Percentiles rank a stretch among this genome's conserved stretches.
Conservation (phyloP, 495 filamentous ascomycete species). For the Penicillium egyptiacum region DNA sequence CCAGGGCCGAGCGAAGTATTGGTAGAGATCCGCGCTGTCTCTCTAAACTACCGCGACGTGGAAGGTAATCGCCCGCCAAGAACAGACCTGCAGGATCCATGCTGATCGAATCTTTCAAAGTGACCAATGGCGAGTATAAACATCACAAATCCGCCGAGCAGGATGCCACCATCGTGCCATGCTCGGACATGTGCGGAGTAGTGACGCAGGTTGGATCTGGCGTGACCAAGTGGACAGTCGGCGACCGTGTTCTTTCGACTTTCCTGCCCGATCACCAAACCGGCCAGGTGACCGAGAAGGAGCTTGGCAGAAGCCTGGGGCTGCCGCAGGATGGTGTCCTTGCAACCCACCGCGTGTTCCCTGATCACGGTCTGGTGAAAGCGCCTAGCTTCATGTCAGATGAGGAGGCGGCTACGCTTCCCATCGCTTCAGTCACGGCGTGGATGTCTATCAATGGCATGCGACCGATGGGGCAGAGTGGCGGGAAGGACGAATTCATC, state of each 20-base stretch:
- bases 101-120: slow-evolving; percentile 23
- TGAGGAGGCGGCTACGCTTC: slow-evolving; percentile 63
- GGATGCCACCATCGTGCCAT: slow-evolving; percentile 58
- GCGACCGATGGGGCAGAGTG: slow-evolving; percentile 52
- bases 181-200: slow-evolving; percentile 73
- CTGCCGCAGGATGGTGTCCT: slow-evolving; percentile 67
- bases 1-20: slow-evolving; percentile 53
- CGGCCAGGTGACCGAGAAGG: slow-evolving; percentile 54
- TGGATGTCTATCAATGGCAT: slow-evolving; percentile 83
- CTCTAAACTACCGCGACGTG: slow-evolving; percentile 60
- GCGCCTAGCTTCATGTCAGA: slow-evolving; percentile 62
- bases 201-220: slow-evolving; percentile 63
- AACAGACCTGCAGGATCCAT: not conserved
- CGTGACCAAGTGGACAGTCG: slow-evolving; percentile 63
- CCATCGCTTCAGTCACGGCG: slow-evolving; percentile 71
- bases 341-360: slow-evolving; percentile 66
- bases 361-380: slow-evolving; percentile 62
- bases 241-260: slow-evolving; percentile 71
- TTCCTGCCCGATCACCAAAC: slow-evolving; percentile 74
- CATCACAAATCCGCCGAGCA: slow-evolving; percentile 49
- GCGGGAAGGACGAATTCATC: slow-evolving; percentile 64
- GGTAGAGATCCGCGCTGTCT: slow-evolving; percentile 54
- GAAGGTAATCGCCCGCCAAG: slow-evolving; percentile 44
- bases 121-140: slow-evolving; percentile 56
- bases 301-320: slow-evolving; percentile 59